Evolutionary conservation across 2,329 filamentous ascomycete species (phyloP).

Genomic region (Aspergillus pseudotamarii): DNA sequence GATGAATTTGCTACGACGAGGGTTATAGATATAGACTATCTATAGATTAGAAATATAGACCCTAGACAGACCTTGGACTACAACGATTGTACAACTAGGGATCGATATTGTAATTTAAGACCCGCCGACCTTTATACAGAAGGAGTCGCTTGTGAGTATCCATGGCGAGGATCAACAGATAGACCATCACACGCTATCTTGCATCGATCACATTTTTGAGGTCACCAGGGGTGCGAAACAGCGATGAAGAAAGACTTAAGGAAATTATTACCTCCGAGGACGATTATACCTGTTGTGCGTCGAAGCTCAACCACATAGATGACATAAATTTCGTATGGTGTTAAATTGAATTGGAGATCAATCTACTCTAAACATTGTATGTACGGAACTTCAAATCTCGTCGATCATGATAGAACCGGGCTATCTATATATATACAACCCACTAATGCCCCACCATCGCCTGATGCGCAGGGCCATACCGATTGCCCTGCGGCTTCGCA

Average conservation of each 20-base stretch:
- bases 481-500: slow-evolving; percentile 41
- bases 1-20: neutral
- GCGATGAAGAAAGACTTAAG: neutral
- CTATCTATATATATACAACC: neutral
- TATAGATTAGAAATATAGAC: slow-evolving; percentile 6
- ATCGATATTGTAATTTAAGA: too few species aligned
- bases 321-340: accelerated
- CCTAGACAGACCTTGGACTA: neutral
- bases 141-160: too few species aligned
- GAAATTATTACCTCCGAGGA: neutral
- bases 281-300: neutral
- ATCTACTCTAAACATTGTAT: neutral
- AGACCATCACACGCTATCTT: too few species aligned
- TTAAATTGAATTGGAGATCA: neutral
- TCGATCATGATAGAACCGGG: neutral
- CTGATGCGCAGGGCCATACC: slow-evolving; percentile 32
- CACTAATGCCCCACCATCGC: slow-evolving; percentile 30
- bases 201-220: too few species aligned
- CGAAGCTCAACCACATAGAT: neutral
- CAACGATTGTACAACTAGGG: neutral
- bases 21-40: slow-evolving; percentile 7
- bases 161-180: too few species aligned
- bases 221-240: too few species aligned
- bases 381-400: neutral
- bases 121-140: too few species aligned